phyloP scores from a whole-genome alignment of 306 rosid genomes.

The Rosa persica region DNA sequence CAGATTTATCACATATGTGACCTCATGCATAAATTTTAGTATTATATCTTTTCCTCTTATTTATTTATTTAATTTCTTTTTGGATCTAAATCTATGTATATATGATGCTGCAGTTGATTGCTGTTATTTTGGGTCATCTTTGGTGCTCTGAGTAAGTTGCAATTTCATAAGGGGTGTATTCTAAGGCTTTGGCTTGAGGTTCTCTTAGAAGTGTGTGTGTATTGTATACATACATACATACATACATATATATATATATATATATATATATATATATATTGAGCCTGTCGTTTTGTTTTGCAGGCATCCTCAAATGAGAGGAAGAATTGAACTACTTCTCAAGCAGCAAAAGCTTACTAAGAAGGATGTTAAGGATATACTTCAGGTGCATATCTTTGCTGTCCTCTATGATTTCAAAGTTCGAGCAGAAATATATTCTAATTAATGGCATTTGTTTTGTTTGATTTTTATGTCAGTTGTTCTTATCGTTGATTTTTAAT shows the following conservation, averaged over 20 bases:
- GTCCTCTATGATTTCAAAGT: not conserved
- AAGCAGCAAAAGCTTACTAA: slow-evolving; percentile 82
- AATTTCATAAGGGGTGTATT: slow-evolving; percentile 13
- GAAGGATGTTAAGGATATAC: slow-evolving; percentile 69
- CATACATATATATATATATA: not conserved
- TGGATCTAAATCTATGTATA: slow-evolving; percentile 19
- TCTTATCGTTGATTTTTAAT: not conserved
- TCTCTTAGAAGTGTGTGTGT: slow-evolving; percentile 13
- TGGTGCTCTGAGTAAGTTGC: slow-evolving; percentile 93
- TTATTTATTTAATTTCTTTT: not conserved
- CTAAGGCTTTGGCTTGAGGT: slow-evolving; percentile 7
- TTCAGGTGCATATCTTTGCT: slow-evolving; percentile 55
- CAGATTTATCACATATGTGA: not conserved
- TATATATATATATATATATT: not conserved
- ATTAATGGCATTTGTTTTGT: not conserved
- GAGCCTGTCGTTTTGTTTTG: slow-evolving; percentile 22
- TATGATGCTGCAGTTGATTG: slow-evolving; percentile 70
- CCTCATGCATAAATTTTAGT: not conserved
- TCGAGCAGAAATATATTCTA: not conserved
- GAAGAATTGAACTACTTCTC: slow-evolving; percentile 84
- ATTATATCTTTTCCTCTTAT: not conserved
- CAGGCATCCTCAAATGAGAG: slow-evolving; percentile 82
- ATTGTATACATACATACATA: no score
- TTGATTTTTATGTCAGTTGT: no score
- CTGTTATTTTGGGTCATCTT: slow-evolving; percentile 85